Percentiles rank a stretch among this genome's conserved stretches.
Evolutionary conservation across 768 basidiomycete species (phyloP).

Genomic region (Mycena venus): DNA sequence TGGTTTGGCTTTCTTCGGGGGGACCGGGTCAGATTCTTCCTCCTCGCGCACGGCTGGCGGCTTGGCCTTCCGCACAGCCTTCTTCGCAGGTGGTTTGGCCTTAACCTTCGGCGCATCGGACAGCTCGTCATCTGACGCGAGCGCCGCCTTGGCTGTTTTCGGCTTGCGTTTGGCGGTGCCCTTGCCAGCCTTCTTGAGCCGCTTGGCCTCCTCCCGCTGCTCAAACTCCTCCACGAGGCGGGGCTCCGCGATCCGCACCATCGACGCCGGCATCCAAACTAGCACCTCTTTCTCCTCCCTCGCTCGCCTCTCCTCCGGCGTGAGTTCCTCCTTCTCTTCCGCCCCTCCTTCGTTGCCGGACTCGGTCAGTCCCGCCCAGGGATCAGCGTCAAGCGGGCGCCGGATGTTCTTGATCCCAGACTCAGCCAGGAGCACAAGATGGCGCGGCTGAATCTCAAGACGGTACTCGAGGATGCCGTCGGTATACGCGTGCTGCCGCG

Average conservation of each 20-base stretch:
- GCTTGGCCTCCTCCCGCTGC: constrained; percentile 60
- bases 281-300: constrained; percentile 26
- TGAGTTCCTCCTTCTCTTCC: constrained; percentile 56
- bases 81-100: neutral
- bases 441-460: constrained; percentile 77
- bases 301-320: constrained; percentile 50
- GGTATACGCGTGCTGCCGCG: constrained; percentile 77
- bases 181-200: constrained; percentile 64
- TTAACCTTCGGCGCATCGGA: constrained; percentile 13
- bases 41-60: neutral
- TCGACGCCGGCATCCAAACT: constrained; percentile 88
- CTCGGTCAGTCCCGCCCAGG: constrained; percentile 68
- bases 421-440: constrained; percentile 75
- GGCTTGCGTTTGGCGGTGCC: constrained; percentile 36
- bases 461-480: constrained; percentile 85
- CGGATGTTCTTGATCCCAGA: constrained; percentile 77
- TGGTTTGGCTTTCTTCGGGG: constrained; percentile 7
- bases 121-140: neutral
- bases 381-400: constrained; percentile 58
- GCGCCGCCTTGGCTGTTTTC: constrained; percentile 13
- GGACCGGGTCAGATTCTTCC: neutral
- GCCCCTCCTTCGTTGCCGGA: constrained; percentile 55
- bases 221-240: constrained; percentile 74
- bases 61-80: constrained; percentile 9
- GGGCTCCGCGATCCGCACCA: constrained; percentile 79